Evolutionary conservation across 192 early-diverging fungal species (phyloP), one percentile per base, ranked within the genome.

Genomic region (Gamsiella multidivaricata): DNA sequence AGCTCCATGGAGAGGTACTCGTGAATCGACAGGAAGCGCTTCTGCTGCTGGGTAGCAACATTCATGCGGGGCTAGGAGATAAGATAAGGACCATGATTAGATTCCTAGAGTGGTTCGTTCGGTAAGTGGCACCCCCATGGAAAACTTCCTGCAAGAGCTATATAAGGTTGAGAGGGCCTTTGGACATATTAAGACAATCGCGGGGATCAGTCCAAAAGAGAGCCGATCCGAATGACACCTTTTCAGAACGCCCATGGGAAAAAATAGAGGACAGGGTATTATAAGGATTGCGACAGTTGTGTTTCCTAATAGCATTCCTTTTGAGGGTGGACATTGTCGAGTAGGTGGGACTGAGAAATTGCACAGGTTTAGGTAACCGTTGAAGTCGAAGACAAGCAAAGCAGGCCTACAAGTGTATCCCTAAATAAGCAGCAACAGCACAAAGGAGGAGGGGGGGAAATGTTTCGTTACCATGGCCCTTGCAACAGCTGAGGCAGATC

Each of bases 1-100:
- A 99, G 88, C 41, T 94, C 93, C 84, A 96, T 95, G 22, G 96
- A 98, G 65, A 93, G 82, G 87, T 99, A 93, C 86, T 99, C 98
- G 83, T 99, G 98, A 76, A 99, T 97, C 61, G 95, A 94, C 49
- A 99, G 91, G 90, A 91, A 88, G 69, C 94, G 93, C 82, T 89
- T 90, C 69, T 91, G 89, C 76, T 90, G 89, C 26, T 59, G 57
- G 22, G 41, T 51, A 61, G 42, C 63, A 39, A 42, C 26, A 50
- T 66, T 74, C 63, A 66, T 59, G 57, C 63, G 63, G 56, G 71
- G 71, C 71, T 74, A 59, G 25, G 20, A 54, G 9, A 11, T 23
- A 11, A 41, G 22, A 22, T 23, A 29, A 51, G 11, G 15, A 42
- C 22, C 4, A 39, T 28, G 18, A 20, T 23, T 9, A 57, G 10